A percentile compares a stretch with the other conserved stretches of the same genome.
Conservation (phyloP, 768 basidiomycete genomes). For the Psilocybe cyanescens region DNA sequence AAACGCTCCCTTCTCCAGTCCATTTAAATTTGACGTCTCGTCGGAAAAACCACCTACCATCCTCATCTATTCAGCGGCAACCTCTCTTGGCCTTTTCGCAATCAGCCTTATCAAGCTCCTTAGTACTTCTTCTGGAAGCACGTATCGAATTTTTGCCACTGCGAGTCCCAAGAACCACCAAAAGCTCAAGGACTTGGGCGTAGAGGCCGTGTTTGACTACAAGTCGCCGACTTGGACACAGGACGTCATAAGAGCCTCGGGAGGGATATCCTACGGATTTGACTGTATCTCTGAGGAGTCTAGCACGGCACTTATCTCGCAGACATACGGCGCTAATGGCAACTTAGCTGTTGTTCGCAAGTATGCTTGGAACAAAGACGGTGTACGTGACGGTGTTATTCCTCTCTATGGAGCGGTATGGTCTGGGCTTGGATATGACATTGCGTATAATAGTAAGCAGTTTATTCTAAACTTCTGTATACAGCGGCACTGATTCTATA, state of each 20-base stretch:
- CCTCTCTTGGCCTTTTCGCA: constrained; percentile 36
- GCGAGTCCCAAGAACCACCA: constrained; percentile 32
- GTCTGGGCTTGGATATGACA: constrained; percentile 35
- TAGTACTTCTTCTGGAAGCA: constrained; percentile 25
- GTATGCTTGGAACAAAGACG: constrained; percentile 28
- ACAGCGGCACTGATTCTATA: too few species aligned
- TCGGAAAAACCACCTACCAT: constrained; percentile 25
- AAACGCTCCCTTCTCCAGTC: constrained; percentile 30
- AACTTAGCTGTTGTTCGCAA: constrained; percentile 34
- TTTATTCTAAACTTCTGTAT: background rate
- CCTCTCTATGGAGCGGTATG: constrained; percentile 36
- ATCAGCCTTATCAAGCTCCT: constrained; percentile 30
- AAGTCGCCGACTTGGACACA: constrained; percentile 32
- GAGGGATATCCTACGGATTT: constrained; percentile 33
- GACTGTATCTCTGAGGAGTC: constrained; percentile 39
- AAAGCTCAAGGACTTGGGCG: constrained; percentile 30
- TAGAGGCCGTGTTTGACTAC: constrained; percentile 36
- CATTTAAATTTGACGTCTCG: constrained; percentile 19
- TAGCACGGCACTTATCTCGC: constrained; percentile 33
- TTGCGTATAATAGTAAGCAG: constrained; percentile 31
- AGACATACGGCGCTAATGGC: constrained; percentile 28
- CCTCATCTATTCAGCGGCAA: constrained; percentile 36
- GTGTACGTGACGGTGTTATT: constrained; percentile 27
- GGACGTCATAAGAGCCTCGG: constrained; percentile 28
- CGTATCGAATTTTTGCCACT: constrained; percentile 33